Evolutionary conservation across 768 basidiomycete species (phyloP), one percentile per base, ranked within the genome.

Genomic region (Mycena belliarum): DNA sequence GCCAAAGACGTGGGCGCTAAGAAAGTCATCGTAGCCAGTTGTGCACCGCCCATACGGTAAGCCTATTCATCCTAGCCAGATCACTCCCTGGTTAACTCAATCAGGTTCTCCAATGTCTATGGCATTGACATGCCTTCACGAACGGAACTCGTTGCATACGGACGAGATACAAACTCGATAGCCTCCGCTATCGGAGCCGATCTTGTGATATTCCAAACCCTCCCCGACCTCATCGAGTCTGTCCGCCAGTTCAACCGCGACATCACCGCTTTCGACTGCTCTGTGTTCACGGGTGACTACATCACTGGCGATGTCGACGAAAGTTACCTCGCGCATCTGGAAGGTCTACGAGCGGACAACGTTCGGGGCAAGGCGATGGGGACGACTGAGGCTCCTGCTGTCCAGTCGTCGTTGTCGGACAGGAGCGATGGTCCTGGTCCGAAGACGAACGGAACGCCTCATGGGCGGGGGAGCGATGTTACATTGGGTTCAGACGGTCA

Each of bases 121-220:
- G 97, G 97, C 20, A 99, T 99, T 69, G 97, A 99, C 76, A 99
- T 98, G 97, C 96, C 97, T 28, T 93, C 95, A 4, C 86, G 93
- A n/a, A 75, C 79, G 33, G 96, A 98, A 69, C 87, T 98, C 29
- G 95, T 98, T 49, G 96, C 94, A 0, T 78, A 95, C 70, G 82
- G 80, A 33, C 86, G 93, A 48, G 83, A 85, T 50, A 82, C 81
- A 12, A 78, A 82, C 23, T 82, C 87, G 59, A 87, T 98, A 60
- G 89, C 93, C 4, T 66, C 75, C 21, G 84, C 84, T 52, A 97
- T 98, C 59, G 95, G 95, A 42, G 97, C 95, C 11, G 97, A 99
- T 74, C 82, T 96, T 37, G 90, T 95, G 71, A 90, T 99, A 69
- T 99, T 90, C 80, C 97, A 99, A 73, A 92, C 91, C 15, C 83